Evolutionary conservation across 2,329 filamentous ascomycete genomes (phyloP).

Genomic region (Cordyceps tenuipes): DNA sequence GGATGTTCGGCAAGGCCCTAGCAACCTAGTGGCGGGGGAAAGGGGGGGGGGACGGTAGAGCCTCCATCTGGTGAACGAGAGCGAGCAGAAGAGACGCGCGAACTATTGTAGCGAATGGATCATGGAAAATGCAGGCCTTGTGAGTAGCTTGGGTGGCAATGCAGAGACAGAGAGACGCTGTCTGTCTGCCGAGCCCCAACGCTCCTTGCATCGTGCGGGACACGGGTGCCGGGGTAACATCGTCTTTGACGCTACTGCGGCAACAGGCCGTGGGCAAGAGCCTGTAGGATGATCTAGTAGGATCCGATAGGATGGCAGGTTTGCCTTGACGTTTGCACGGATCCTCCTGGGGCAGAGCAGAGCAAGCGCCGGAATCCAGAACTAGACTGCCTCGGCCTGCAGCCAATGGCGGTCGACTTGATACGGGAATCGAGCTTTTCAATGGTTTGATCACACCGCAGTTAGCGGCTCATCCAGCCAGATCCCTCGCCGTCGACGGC

Average conservation of each 20-base stretch:
- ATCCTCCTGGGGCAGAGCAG: neutral
- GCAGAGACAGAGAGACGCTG: neutral
- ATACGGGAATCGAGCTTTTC: neutral
- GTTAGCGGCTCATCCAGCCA: neutral
- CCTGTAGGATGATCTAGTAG: neutral
- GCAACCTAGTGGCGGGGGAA: neutral
- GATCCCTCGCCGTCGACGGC: neutral
- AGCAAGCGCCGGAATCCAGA: neutral
- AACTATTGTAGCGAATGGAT: neutral
- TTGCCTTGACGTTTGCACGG: neutral
- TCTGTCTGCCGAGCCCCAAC: neutral
- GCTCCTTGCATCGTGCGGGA: neutral
- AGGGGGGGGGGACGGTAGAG: too few species aligned
- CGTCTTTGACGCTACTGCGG: neutral
- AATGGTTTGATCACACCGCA: neutral
- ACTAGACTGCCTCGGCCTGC: neutral
- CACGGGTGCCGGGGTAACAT: conserved; percentile 4
- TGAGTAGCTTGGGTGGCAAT: neutral
- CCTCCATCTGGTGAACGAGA: neutral
- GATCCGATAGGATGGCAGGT: neutral
- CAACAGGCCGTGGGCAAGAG: neutral
- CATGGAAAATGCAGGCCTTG: too few species aligned
- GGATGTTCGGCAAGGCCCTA: conserved; percentile 3
- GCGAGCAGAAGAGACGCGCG: neutral
- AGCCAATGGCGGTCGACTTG: neutral